A percentile compares a stretch with the other conserved stretches of the same genome.
Conservation (phyloP, 768 basidiomycete species). For the Hydnomerulius pinastri region DNA sequence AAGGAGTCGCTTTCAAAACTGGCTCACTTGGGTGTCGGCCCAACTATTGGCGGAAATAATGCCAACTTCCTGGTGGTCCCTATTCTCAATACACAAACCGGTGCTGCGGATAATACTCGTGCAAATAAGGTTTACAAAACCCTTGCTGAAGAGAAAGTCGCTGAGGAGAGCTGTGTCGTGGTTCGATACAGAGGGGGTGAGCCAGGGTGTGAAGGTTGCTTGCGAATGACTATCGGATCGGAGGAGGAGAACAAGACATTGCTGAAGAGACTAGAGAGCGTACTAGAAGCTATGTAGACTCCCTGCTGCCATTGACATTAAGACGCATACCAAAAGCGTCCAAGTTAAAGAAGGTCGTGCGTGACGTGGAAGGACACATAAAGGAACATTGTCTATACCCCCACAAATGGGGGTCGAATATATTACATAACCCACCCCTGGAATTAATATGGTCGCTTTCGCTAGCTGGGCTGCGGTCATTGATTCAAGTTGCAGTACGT, state of each 20-base stretch:
- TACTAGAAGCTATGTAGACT: slow-evolving; percentile 39
- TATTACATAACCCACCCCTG: background rate
- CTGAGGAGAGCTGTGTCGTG: slow-evolving; percentile 82
- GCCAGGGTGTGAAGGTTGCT: slow-evolving; percentile 80
- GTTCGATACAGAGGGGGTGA: slow-evolving; percentile 89
- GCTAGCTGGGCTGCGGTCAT: background rate
- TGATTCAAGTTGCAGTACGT: background rate
- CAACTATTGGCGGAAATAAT: slow-evolving; percentile 75
- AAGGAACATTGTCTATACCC: background rate
- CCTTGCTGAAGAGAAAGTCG: slow-evolving; percentile 82
- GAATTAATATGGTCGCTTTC: too few relatives aligned
- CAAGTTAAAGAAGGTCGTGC: too few relatives aligned
- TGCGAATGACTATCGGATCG: slow-evolving; percentile 89
- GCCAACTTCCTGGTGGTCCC: slow-evolving; percentile 92
- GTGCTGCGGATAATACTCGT: slow-evolving; percentile 55
- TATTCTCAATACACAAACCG: slow-evolving; percentile 50
- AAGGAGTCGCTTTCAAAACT: slow-evolving; percentile 51
- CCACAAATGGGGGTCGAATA: background rate
- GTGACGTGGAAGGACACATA: too few relatives aligned
- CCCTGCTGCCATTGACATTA: too few relatives aligned
- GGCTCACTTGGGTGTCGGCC: slow-evolving; percentile 56
- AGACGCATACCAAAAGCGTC: too few relatives aligned
- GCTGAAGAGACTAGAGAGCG: slow-evolving; percentile 53
- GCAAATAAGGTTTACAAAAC: slow-evolving; percentile 71
- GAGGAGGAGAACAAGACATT: slow-evolving; percentile 72